phyloP scores from a whole-genome alignment of 495 filamentous ascomycete genomes.

The Aspergillus haitiensis region DNA sequence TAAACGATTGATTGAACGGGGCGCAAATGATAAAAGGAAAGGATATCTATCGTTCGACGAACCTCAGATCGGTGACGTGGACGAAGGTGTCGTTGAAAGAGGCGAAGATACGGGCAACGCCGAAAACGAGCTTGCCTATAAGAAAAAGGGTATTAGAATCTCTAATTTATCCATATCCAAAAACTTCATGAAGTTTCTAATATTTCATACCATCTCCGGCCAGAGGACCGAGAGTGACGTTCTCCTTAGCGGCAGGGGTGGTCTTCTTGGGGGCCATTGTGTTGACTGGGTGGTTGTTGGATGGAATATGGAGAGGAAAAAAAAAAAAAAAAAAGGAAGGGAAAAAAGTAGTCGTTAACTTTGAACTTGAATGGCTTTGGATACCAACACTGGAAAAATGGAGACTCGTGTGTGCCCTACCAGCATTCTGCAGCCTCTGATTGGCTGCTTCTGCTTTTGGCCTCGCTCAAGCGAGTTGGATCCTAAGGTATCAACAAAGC shows the following conservation, averaged over 20 bases:
- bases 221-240: constrained; percentile 96
- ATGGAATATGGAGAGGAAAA: constrained; percentile 46
- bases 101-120: constrained; percentile 98
- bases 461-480: constrained; percentile 35
- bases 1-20: neutral
- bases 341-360: too few relatives aligned
- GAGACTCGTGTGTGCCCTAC: constrained; percentile 47
- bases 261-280: constrained; percentile 86
- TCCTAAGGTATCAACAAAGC: constrained; percentile 22
- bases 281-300: constrained; percentile 41
- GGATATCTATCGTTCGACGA: constrained; percentile 43
- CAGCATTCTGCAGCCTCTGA: constrained; percentile 22
- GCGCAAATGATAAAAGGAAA: constrained; percentile 4
- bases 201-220: constrained; percentile 84
- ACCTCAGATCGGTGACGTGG: constrained; percentile 98
- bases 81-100: constrained; percentile 99
- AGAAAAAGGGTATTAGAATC: constrained; percentile 23
- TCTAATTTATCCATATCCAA: neutral
- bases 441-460: constrained; percentile 26
- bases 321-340: constrained; percentile 28
- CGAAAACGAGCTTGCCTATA: constrained; percentile 91
- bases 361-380: constrained; percentile 10
- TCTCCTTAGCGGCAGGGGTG: constrained; percentile 77
- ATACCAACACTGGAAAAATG: constrained; percentile 34
- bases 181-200: neutral